Percentiles rank a stretch among this genome's conserved stretches.
Conservation (phyloP, 139 green algal species). For the Desmodesmus armatus region DNA sequence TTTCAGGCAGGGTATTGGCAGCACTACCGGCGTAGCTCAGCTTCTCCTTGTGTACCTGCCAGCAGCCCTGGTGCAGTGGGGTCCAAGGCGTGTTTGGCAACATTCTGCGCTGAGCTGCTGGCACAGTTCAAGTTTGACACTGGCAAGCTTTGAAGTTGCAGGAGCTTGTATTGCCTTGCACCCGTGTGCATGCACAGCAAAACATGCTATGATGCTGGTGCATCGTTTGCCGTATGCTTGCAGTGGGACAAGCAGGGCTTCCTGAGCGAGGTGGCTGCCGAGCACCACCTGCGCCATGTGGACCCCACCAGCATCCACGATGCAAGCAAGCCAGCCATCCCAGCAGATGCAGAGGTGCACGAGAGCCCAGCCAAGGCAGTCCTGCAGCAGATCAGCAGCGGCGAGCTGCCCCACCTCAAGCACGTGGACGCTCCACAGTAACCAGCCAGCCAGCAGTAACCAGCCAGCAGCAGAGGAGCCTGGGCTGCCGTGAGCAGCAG, state of each 20-base stretch:
- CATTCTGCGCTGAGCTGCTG: too few relatives aligned
- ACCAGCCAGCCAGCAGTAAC: not conserved
- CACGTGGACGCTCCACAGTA: constrained; percentile 31
- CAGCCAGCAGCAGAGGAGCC: not conserved
- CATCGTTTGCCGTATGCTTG: not conserved
- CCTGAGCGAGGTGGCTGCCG: constrained; percentile 1
- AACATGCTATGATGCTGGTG: not conserved
- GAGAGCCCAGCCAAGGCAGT: constrained; percentile 14
- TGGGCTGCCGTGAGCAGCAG: too few relatives aligned
- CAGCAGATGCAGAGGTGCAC: constrained; percentile 18
- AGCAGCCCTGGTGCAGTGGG: too few relatives aligned
- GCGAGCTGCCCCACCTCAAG: constrained; percentile 25
- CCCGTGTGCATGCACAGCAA: not conserved
- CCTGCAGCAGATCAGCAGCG: constrained; percentile 19
- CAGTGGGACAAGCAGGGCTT: constrained; percentile 40
- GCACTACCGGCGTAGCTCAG: too few relatives aligned
- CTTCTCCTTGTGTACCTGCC: too few relatives aligned
- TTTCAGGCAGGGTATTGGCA: too few relatives aligned
- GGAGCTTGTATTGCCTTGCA: not conserved
- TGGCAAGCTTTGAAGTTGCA: too few relatives aligned
- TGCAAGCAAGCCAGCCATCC: constrained; percentile 9
- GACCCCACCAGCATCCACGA: not conserved
- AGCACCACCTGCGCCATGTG: constrained; percentile 18
- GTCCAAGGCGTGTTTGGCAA: too few relatives aligned
- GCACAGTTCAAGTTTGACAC: too few relatives aligned